A percentile compares a stretch with the other conserved stretches of the same genome.
Conservation (phyloP, 139 green algal genomes). For the Tetraselmis striata region DNA sequence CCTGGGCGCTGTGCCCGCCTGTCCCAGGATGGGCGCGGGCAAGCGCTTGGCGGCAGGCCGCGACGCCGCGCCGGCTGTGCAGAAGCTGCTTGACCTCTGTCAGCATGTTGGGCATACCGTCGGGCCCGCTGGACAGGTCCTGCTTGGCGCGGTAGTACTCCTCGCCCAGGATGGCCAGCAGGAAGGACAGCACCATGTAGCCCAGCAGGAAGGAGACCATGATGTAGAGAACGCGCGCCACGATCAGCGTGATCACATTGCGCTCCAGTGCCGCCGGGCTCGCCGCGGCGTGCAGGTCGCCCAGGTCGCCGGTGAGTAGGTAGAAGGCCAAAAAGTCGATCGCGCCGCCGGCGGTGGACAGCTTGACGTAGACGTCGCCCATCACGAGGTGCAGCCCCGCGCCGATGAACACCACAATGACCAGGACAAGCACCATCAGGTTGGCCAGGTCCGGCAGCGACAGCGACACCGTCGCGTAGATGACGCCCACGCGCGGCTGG, state of each 20-base stretch:
- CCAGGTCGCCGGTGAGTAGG: not conserved
- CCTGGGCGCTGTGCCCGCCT: too few relatives aligned
- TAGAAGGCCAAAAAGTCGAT: not conserved
- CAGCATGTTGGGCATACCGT: not conserved
- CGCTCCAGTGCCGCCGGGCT: not conserved
- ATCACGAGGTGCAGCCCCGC: not conserved
- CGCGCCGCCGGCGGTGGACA: not conserved
- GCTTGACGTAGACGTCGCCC: not conserved
- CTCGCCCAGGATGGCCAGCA: not conserved
- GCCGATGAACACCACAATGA: not conserved
- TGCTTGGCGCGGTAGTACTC: not conserved
- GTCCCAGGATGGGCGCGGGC: too few relatives aligned
- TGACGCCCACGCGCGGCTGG: not conserved
- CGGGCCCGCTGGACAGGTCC: not conserved
- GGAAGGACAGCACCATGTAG: not conserved
- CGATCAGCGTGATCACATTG: not conserved
- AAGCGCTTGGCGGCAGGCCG: not conserved
- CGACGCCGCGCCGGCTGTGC: not conserved
- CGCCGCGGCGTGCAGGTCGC: not conserved
- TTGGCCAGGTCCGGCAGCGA: not conserved
- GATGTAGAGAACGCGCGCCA: not conserved
- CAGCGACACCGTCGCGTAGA: not conserved
- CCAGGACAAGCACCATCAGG: not conserved
- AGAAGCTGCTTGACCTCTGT: not conserved
- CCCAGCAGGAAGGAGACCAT: not conserved